Percentiles rank a stretch among this genome's conserved stretches.
These are phyloP conservation scores for Staphylotrichum tortipilum DNA, from an alignment of 495 filamentous ascomycete genomes.

Conservation along the genomic window DNA sequence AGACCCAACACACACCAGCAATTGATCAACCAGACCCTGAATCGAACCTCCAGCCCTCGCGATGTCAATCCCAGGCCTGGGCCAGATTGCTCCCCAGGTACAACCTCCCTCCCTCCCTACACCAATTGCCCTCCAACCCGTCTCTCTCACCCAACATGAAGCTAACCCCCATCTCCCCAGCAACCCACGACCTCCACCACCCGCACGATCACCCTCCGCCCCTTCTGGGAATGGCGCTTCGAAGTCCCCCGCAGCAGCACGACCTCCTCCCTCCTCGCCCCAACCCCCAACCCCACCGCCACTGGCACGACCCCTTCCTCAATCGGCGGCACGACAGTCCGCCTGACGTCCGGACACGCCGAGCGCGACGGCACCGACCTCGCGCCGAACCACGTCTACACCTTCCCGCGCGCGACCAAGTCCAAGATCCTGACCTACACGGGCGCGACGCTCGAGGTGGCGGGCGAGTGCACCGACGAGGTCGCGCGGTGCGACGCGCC, in stretches of 20 bases:
- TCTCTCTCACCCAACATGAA: not conserved
- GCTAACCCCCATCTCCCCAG: conserved; percentile 2
- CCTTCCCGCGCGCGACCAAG: conserved; percentile 66
- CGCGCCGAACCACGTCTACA: conserved; percentile 68
- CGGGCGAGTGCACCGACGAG: conserved; percentile 34
- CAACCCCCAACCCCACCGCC: not conserved
- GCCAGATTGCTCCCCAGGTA: conserved; percentile 39
- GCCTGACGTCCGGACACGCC: conserved; percentile 68
- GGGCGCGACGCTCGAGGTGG: conserved; percentile 75
- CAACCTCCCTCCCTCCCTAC: not conserved
- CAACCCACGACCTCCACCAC: conserved; percentile 16
- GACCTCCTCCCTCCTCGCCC: no score
- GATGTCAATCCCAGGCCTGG: conserved; percentile 44
- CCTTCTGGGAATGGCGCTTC: conserved; percentile 79
- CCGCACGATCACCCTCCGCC: conserved; percentile 32
- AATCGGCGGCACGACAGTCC: conserved; percentile 29
- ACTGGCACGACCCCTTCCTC: not conserved
- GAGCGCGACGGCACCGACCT: conserved; percentile 97
- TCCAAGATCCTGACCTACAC: conserved; percentile 85
- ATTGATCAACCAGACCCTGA: not conserved
- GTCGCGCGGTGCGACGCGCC: conserved; percentile 55
- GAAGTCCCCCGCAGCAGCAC: conserved; percentile 61
- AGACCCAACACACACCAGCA: not conserved
- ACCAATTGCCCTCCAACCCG: not conserved
- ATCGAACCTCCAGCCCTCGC: not conserved